phyloP scores from a whole-genome alignment of 352 stramenopile species.

The Halophytophthora polymorphica region DNA sequence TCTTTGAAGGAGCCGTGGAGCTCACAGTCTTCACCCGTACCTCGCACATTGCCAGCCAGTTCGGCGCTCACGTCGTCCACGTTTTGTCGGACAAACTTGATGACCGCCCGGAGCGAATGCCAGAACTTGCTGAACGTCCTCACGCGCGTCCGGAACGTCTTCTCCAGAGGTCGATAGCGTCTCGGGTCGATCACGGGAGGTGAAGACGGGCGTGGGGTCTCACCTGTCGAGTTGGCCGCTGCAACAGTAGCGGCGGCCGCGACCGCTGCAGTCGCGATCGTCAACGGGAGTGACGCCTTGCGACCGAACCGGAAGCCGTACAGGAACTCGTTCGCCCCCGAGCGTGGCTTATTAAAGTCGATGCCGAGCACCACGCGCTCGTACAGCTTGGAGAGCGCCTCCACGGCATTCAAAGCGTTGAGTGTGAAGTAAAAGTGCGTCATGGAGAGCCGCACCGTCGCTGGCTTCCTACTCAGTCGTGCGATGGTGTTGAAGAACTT shows the following conservation, averaged over 20 bases:
- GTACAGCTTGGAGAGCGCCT: slow-evolving; percentile 58
- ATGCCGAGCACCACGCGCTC: slow-evolving; percentile 62
- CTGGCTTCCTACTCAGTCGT: slow-evolving; percentile 47
- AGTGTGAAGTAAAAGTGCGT: slow-evolving; percentile 58
- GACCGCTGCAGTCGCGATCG: slow-evolving; percentile 23
- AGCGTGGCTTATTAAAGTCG: slow-evolving; percentile 55
- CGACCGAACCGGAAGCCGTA: slow-evolving; percentile 76
- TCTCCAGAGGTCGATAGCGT: slow-evolving; percentile 41
- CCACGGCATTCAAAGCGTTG: slow-evolving; percentile 52
- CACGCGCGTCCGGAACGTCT: slow-evolving; percentile 38
- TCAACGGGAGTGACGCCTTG: slow-evolving; percentile 37
- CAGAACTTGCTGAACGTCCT: slow-evolving; percentile 65
- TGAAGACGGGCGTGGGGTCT: slow-evolving; percentile 11
- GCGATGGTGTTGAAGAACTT: slow-evolving; percentile 54
- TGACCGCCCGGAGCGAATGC: slow-evolving; percentile 39
- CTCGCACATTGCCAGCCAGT: slow-evolving; percentile 42
- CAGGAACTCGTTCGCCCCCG: slow-evolving; percentile 43
- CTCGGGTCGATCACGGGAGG: slow-evolving; percentile 40
- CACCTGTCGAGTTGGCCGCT: slow-evolving; percentile 13
- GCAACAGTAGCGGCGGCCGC: slow-evolving; percentile 23
- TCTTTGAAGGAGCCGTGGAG: slow-evolving; percentile 62
- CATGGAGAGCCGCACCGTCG: slow-evolving; percentile 40
- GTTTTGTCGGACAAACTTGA: slow-evolving; percentile 60
- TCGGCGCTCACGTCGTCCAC: slow-evolving; percentile 53
- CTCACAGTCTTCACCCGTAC: slow-evolving; percentile 48